phyloP scores from a whole-genome alignment of 208 protist genomes.

The Trypanosoma conorhini region DNA sequence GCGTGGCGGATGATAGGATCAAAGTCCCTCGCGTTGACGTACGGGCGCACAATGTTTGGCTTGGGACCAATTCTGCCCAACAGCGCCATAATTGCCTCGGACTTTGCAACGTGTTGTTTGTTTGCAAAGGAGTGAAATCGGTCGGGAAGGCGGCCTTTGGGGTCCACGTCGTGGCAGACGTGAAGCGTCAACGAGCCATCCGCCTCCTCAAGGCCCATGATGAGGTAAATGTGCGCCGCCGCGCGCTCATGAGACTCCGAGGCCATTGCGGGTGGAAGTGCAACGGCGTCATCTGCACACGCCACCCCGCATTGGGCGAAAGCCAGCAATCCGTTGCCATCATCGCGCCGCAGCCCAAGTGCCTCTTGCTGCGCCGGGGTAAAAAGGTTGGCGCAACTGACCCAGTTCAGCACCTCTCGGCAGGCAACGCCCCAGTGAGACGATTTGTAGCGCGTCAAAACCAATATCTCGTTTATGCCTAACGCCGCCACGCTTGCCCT shows the following conservation, averaged over 20 bases:
- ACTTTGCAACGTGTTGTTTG: constrained; percentile 12
- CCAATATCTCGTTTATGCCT: constrained; percentile 36
- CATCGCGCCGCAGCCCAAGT: constrained; percentile 31
- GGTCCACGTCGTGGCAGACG: constrained; percentile 30
- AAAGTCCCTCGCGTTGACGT: constrained; percentile 45
- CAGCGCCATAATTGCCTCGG: constrained; percentile 23
- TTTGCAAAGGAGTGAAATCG: constrained; percentile 5
- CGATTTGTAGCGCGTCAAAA: constrained; percentile 35
- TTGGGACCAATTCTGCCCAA: constrained; percentile 32
- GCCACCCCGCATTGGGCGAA: constrained; percentile 41
- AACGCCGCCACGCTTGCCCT: constrained; percentile 33
- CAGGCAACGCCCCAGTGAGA: constrained; percentile 29
- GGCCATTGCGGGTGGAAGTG: constrained; percentile 15
- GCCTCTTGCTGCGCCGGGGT: constrained; percentile 41
- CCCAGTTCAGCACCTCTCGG: constrained; percentile 31
- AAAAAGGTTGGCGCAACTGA: constrained; percentile 40
- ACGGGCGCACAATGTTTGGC: constrained; percentile 36
- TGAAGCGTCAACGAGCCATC: constrained; percentile 55
- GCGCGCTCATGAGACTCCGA: constrained; percentile 22
- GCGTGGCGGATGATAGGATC: constrained; percentile 31
- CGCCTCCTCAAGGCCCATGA: constrained; percentile 47
- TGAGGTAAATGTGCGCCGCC: constrained; percentile 25
- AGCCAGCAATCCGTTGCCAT: constrained; percentile 15
- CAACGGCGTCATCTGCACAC: constrained; percentile 27
- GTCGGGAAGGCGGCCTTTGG: constrained; percentile 27